Conservation (phyloP, 106 monocot genomes). For the Platanthera guangdongensis region DNA sequence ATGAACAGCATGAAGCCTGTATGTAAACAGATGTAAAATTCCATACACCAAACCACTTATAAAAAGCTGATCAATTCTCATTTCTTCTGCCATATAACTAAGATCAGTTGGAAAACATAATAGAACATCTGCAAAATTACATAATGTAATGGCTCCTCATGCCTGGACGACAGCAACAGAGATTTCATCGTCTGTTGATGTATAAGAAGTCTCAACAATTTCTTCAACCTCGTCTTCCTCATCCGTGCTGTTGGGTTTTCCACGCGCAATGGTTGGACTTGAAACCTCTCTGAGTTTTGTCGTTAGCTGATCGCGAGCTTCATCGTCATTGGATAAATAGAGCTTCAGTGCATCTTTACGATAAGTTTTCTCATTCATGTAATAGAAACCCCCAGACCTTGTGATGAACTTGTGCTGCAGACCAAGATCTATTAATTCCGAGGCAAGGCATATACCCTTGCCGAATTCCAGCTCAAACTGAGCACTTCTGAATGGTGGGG, state of each 20-base stretch:
- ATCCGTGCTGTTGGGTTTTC: conserved; percentile 12
- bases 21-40: background rate
- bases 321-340: conserved; percentile 45
- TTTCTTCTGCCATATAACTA: background rate
- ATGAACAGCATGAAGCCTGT: too few species aligned
- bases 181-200: conserved; percentile 38
- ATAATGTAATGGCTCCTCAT: conserved; percentile 3
- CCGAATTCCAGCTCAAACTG: conserved; percentile 92
- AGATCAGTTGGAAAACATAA: background rate
- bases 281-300: conserved; percentile 49
- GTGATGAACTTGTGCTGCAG: conserved; percentile 57
- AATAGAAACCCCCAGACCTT: conserved; percentile 39
- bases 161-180: conserved; percentile 15
- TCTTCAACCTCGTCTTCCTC: conserved; percentile 20
- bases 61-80: background rate
- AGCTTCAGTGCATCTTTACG: conserved; percentile 66
- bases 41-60: background rate
- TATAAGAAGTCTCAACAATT: conserved; percentile 24
- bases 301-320: conserved; percentile 38
- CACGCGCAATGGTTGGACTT: conserved; percentile 11
- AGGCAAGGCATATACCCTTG: conserved; percentile 68
- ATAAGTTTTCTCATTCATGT: conserved; percentile 41
- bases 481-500: conserved; percentile 85
- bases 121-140: background rate
- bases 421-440: conserved; percentile 69